phyloP scores from a whole-genome alignment of 169 alveolate species.

The Plasmodium cynomolgi region DNA sequence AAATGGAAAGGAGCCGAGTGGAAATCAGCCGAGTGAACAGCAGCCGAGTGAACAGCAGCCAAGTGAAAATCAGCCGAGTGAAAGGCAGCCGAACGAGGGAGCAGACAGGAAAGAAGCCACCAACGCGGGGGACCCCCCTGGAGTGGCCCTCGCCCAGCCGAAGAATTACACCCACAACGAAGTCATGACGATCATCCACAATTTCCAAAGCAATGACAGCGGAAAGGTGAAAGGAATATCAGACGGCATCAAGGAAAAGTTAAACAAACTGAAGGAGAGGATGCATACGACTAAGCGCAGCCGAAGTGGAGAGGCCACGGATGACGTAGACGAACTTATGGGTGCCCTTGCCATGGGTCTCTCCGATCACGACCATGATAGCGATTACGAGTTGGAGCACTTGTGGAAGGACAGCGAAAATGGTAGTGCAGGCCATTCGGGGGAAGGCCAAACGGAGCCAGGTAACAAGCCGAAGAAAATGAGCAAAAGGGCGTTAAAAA shows the following conservation, averaged over 20 bases:
- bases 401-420: background rate
- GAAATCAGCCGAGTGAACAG: too few relatives aligned
- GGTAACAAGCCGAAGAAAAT: conserved; percentile 23
- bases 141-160: background rate
- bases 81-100: background rate
- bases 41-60: too few relatives aligned
- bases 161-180: conserved; percentile 58
- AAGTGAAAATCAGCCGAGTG: too few relatives aligned
- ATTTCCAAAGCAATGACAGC: conserved; percentile 64
- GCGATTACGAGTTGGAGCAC: background rate
- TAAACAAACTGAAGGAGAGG: conserved; percentile 72
- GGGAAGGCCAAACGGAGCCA: background rate
- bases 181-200: conserved; percentile 57
- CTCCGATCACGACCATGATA: conserved; percentile 20
- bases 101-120: background rate
- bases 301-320: background rate
- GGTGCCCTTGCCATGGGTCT: conserved; percentile 54
- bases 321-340: background rate
- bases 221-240: conserved; percentile 74
- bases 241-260: conserved; percentile 61
- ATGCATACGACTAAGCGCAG: conserved; percentile 30
- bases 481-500: conserved; percentile 65
- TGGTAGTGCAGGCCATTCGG: background rate
- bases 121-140: too few relatives aligned
- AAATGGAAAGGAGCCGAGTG: background rate